phyloP scores from a whole-genome alignment of 257 asterid genomes.

The Rubia yunnanensis region DNA sequence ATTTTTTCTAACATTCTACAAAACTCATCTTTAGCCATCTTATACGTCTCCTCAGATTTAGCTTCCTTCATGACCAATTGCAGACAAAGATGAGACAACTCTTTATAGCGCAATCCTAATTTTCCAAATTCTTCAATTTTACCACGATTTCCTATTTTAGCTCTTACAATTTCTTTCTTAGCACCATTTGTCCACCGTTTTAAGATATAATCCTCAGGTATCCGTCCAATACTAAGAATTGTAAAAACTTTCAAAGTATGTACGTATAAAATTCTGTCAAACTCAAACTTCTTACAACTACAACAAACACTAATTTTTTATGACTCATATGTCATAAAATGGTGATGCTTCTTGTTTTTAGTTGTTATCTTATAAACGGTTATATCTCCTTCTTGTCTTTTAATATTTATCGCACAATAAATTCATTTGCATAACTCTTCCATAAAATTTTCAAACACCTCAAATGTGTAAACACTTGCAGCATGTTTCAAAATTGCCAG shows the following conservation, averaged over 20 bases:
- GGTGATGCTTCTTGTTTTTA: background rate
- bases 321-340: background rate
- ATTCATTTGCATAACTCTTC: background rate
- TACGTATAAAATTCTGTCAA: background rate
- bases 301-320: too few species aligned
- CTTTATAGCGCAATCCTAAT: too few species aligned
- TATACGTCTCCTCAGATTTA: too few species aligned
- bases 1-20: too few species aligned
- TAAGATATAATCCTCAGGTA: too few species aligned
- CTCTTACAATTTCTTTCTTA: background rate
- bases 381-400: background rate
- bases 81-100: too few species aligned
- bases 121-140: too few species aligned
- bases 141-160: background rate
- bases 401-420: background rate
- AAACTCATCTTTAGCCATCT: too few species aligned
- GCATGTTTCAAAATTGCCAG: background rate
- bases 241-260: background rate
- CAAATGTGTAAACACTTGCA: slow-evolving; percentile 12
- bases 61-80: too few species aligned
- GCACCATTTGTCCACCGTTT: too few species aligned
- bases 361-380: background rate
- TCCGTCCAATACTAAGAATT: too few species aligned
- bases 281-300: background rate
- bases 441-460: slow-evolving; percentile 5